Base-by-base conservation (phyloP, 192 early-diverging fungal species). In the Rhizophagus sp. region DNA sequence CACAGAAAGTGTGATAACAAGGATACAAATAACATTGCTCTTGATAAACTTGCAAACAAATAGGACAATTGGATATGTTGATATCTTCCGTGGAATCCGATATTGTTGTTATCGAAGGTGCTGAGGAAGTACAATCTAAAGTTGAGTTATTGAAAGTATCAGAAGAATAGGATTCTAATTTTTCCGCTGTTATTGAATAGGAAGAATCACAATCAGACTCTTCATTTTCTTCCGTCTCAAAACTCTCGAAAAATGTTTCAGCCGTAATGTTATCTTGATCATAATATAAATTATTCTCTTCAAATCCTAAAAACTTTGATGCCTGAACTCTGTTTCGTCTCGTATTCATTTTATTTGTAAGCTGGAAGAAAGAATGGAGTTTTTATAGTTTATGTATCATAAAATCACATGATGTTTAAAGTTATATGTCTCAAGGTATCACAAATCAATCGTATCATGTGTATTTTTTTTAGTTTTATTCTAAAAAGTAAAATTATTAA, bases 1-100 rank as follows among this genome's bases (percentile, higher is more conserved):
- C 27, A 33, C 65, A 67, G 12, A 67, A 67, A 67, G 65, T 19
- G 33, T 67, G 65, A 67, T 67, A 67, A 67, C 65, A 67, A 67
- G 65, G 30, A 13, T 67, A 13, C 33, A 67, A 30, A 67, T 67
- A 67, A 30, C 65, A 33, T 30, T 33, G 25, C 25, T 67, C 65
- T 67, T 67, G 65, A 30, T 33, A 67, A 33, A 19, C 33, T 17
- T 67, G 65, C 33, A 67, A 67, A 11, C 65, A 67, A 33, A 67
- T 67, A 17, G 65, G 65, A 8, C 65, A 67, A 33, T 33, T 12
- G 19, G 65, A 67, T 6, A 13, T 19, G 19, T 12, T 13, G 12
- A 7, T 33, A 11, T 67, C 65, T 19, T 67, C 33, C 19, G 30
- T 30, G 12, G 25, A 7, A 17, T 27, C 25, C 2, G 15, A 11